A percentile compares a stretch with the other conserved stretches of the same genome.
Conservation (phyloP, 345 rosid genomes). For the Corchorus olitorius region DNA sequence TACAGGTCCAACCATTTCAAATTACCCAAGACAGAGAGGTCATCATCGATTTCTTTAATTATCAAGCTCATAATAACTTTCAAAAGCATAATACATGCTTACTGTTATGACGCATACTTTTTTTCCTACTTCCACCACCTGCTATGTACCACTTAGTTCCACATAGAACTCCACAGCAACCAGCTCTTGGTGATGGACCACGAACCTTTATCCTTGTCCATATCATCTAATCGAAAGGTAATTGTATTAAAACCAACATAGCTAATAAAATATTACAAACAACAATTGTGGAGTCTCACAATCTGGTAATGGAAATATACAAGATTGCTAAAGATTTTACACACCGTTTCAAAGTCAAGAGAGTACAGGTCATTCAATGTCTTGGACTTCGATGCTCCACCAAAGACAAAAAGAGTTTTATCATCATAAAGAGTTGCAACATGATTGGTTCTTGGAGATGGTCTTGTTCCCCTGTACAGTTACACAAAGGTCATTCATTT, state of each 20-base stretch:
- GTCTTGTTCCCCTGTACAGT: constrained; percentile 73
- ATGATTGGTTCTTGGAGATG: constrained; percentile 87
- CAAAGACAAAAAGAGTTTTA: constrained; percentile 76
- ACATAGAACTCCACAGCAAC: constrained; percentile 86
- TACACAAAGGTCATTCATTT: neutral
- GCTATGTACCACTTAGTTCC: constrained; percentile 96
- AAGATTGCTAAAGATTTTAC: constrained; percentile 15
- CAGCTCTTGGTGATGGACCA: constrained; percentile 94
- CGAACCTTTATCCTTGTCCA: constrained; percentile 94
- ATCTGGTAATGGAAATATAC: constrained; percentile 5
- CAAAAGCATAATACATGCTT: neutral
- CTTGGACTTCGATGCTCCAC: constrained; percentile 83
- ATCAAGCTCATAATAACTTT: neutral
- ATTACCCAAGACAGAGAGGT: neutral
- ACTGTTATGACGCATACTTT: constrained; percentile 46
- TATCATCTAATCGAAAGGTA: constrained; percentile 58
- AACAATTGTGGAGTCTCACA: constrained; percentile 4
- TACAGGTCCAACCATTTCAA: neutral
- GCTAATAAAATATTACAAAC: constrained; percentile 3
- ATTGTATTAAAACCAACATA: constrained; percentile 7
- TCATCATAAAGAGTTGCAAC: constrained; percentile 86
- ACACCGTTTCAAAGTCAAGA: constrained; percentile 93
- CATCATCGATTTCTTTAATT: neutral
- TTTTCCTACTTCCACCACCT: constrained; percentile 98
- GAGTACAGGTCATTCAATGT: constrained; percentile 90